Conservation (phyloP, 2,329 filamentous ascomycete species). For the Plectosphaerella plurivora region DNA sequence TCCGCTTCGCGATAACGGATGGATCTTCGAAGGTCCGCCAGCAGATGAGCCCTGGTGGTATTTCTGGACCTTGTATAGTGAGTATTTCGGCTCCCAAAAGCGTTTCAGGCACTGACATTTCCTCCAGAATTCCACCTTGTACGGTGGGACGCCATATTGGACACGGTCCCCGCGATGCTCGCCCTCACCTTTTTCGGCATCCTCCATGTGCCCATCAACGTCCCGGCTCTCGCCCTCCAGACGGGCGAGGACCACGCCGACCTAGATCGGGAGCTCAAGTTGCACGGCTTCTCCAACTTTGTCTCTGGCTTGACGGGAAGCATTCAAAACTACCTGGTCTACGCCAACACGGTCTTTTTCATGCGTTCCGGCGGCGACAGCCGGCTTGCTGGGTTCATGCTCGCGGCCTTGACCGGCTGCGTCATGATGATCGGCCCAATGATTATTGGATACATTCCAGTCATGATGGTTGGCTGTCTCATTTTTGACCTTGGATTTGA, state of each 20-base stretch:
- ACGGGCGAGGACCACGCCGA: slow-evolving; percentile 90
- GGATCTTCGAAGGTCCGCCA: slow-evolving; percentile 87
- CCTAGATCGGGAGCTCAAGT: slow-evolving; percentile 84
- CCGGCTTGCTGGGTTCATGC: slow-evolving; percentile 77
- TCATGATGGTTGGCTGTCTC: slow-evolving; percentile 93
- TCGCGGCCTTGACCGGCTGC: slow-evolving; percentile 74
- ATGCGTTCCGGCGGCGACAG: slow-evolving; percentile 88
- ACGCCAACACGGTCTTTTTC: slow-evolving; percentile 96
- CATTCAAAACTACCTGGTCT: slow-evolving; percentile 95
- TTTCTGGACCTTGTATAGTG: slow-evolving; percentile 93
- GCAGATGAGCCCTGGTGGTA: slow-evolving; percentile 92
- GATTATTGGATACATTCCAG: slow-evolving; percentile 89
- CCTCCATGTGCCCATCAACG: slow-evolving; percentile 95
- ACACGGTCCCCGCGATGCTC: slow-evolving; percentile 90
- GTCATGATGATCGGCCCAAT: slow-evolving; percentile 82
- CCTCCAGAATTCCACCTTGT: slow-evolving; percentile 70
- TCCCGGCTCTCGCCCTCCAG: slow-evolving; percentile 85
- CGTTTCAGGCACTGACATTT: slow-evolving; percentile 12
- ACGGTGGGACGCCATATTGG: slow-evolving; percentile 76
- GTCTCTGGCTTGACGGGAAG: slow-evolving; percentile 82
- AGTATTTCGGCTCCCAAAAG: slow-evolving; percentile 26
- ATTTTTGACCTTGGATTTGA: slow-evolving; percentile 96
- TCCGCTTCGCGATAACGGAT: slow-evolving; percentile 67
- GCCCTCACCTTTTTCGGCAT: slow-evolving; percentile 97
- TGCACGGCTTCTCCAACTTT: slow-evolving; percentile 91